These are phyloP conservation scores for Raffaelea albimanens DNA, from an alignment of 2,329 filamentous ascomycete species.

Conservation along the genomic window DNA sequence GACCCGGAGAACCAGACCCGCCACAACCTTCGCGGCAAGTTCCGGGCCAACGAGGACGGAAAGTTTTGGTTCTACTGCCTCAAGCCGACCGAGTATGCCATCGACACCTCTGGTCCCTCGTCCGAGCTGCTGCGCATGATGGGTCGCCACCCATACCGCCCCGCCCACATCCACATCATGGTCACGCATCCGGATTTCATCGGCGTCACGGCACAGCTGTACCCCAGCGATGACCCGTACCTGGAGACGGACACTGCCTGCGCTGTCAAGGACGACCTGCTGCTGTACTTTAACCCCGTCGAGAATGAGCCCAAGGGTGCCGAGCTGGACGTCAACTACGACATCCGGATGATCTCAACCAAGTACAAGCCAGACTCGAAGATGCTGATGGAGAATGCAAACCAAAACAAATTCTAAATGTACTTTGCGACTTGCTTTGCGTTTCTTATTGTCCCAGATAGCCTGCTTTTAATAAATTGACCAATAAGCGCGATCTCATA, in stretches of 20 bases:
- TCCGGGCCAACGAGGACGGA: constrained; percentile 53
- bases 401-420: constrained; percentile 6
- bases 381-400: constrained; percentile 7
- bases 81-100: constrained; percentile 37
- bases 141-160: constrained; percentile 46
- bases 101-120: constrained; percentile 38
- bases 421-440: background rate
- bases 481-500: too few relatives aligned
- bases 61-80: constrained; percentile 50
- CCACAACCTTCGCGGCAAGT: constrained; percentile 58
- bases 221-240: constrained; percentile 49
- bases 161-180: constrained; percentile 53
- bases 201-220: constrained; percentile 58
- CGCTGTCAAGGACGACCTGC: constrained; percentile 27
- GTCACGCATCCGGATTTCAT: constrained; percentile 45
- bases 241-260: constrained; percentile 32
- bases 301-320: constrained; percentile 19
- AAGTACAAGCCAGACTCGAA: constrained; percentile 16
- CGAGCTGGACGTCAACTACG: constrained; percentile 26
- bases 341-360: constrained; percentile 23
- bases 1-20: constrained; percentile 53
- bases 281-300: constrained; percentile 26
- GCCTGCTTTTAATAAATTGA: too few relatives aligned
- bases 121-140: constrained; percentile 41
- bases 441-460: background rate